Percentiles rank a stretch among this genome's conserved stretches.
These are phyloP conservation scores for Tetraselmis striata DNA, from an alignment of 139 green algal genomes.

Conservation along the genomic window DNA sequence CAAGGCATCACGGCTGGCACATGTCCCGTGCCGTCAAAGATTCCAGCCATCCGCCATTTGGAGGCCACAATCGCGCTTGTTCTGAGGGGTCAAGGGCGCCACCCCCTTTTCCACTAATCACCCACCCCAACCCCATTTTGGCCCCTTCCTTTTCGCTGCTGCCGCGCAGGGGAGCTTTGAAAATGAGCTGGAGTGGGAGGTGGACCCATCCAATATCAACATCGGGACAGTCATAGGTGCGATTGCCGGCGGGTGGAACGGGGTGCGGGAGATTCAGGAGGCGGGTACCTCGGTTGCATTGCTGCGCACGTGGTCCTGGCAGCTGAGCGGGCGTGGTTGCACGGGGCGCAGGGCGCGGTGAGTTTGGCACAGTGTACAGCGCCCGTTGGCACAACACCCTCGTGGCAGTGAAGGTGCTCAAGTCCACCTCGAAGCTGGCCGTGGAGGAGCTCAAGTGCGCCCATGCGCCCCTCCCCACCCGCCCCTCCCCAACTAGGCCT, in stretches of 20 bases:
- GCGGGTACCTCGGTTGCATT: neutral
- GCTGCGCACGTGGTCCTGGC: neutral
- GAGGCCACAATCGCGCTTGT: too few relatives aligned
- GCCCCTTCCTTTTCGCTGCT: constrained; percentile 1
- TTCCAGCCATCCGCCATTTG: too few relatives aligned
- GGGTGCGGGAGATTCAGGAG: neutral
- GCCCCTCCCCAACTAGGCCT: too few relatives aligned
- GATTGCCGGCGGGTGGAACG: neutral
- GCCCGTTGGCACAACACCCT: constrained; percentile 75
- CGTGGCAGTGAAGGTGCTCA: constrained; percentile 84
- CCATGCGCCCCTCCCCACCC: too few relatives aligned
- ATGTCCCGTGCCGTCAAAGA: too few relatives aligned
- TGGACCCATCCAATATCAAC: constrained; percentile 66
- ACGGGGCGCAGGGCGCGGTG: constrained; percentile 57
- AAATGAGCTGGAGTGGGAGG: constrained; percentile 53
- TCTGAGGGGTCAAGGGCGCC: too few relatives aligned
- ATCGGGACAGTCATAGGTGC: constrained; percentile 20
- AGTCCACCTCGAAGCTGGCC: constrained; percentile 27
- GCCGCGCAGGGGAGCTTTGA: neutral
- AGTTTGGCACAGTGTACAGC: constrained; percentile 87
- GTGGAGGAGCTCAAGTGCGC: neutral
- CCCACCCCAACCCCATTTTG: neutral
- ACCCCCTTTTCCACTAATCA: neutral
- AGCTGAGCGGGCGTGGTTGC: neutral
- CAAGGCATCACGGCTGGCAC: too few relatives aligned